These are phyloP conservation scores for Saccharomycopsis sp. DNA, from an alignment of 805 yeast genomes.

Conservation along the genomic window DNA sequence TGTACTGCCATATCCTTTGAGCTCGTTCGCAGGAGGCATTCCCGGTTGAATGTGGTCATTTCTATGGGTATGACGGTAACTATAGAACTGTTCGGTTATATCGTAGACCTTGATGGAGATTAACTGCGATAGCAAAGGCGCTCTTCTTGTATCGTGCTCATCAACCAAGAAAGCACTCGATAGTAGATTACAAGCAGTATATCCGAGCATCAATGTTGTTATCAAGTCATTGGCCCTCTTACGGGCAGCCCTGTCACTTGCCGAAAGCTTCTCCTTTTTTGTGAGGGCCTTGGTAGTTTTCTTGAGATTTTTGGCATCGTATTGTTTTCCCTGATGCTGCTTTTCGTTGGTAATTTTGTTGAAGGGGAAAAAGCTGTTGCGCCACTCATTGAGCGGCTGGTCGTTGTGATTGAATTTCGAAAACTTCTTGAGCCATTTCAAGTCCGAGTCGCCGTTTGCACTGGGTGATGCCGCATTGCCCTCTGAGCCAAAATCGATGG, in stretches of 20 bases:
- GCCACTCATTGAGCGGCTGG: conserved; percentile 18
- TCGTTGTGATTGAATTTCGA: conserved; percentile 19
- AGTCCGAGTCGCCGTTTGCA: conserved; percentile 8
- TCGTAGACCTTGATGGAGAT: conserved; percentile 59
- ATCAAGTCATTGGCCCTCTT: conserved; percentile 29
- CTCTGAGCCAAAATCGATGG: background rate
- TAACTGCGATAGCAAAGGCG: conserved; percentile 74
- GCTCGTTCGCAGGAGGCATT: background rate
- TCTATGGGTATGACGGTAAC: background rate
- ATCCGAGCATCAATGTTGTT: conserved; percentile 52
- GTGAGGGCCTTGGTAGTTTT: conserved; percentile 1
- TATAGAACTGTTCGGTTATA: conserved; percentile 30
- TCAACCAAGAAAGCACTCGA: conserved; percentile 72
- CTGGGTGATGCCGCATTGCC: background rate
- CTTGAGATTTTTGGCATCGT: conserved; percentile 1
- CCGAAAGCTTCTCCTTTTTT: conserved; percentile 8
- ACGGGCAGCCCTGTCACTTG: conserved; percentile 13
- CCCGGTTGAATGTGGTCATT: background rate
- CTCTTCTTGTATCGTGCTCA: conserved; percentile 68
- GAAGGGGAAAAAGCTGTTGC: conserved; percentile 16
- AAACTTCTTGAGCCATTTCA: conserved; percentile 15
- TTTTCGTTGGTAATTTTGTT: conserved; percentile 5
- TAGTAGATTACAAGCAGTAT: conserved; percentile 67
- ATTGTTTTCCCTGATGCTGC: background rate
- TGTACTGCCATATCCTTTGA: background rate